Evolutionary conservation across 495 filamentous ascomycete species (phyloP), one percentile per base, ranked within the genome.

Genomic region (Aspergillus funiculosus): DNA sequence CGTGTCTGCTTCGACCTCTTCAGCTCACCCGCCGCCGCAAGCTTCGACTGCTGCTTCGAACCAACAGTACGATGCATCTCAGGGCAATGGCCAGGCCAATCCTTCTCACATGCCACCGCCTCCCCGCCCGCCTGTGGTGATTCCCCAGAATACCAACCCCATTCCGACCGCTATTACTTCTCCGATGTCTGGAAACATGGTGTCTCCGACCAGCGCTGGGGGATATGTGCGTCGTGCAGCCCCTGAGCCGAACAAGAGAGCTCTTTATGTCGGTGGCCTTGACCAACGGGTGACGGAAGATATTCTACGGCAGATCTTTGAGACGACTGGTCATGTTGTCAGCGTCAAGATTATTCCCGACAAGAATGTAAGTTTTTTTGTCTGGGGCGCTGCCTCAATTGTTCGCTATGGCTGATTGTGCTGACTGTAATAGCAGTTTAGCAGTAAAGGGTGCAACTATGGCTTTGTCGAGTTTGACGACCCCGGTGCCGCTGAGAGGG

Each of bases 341-440:
- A 97, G 86, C 56, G 92, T 99, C 50, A 99, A 99, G 75, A 95
- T 99, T 55, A 99, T 99, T 61, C 92, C 92, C 26, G 92, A 99
- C 73, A 95, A 95, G 79, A 95, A 91, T 69, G 87, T 94, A 66
- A 78, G 89, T 77, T 44, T 35, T 34, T 46, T 22, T 37, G n/a
- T 37, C 15, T 7, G 19, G 10, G 8, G 9, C 22, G 19, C 31
- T 41, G 14, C 14, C n/a, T n/a, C n/a, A n/a, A n/a, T n/a, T n/a
- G n/a, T n/a, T n/a, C n/a, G n/a, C n/a, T n/a, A n/a, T n/a, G n/a
- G n/a, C n/a, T n/a, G n/a, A n/a, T n/a, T n/a, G n/a, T n/a, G n/a
- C 53, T 54, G 14, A 58, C 26, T 26, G 9, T 19, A 22, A 15
- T 54, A 60, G 48, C 63, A 81, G 69, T 78, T 78, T 62, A 80